These are phyloP conservation scores for Fusarium succisae DNA, from an alignment of 2,329 filamentous ascomycete genomes.

Conservation along the genomic window DNA sequence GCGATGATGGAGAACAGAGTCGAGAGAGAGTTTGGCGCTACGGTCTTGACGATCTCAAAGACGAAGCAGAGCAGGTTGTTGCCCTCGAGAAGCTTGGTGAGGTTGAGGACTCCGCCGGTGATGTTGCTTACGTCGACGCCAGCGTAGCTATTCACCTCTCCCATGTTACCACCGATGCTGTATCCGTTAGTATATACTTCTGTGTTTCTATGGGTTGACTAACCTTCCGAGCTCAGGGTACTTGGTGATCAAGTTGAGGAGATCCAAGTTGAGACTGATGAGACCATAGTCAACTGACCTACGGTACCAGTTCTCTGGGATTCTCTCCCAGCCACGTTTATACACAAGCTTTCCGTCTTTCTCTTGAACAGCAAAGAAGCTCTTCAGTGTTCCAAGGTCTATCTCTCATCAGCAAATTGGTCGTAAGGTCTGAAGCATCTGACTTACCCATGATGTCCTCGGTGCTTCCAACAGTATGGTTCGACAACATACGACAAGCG, in stretches of 20 bases:
- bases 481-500: constrained; percentile 3
- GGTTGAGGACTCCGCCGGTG: constrained; percentile 10
- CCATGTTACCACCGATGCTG: constrained; percentile 20
- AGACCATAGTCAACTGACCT: constrained; percentile 4
- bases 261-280: constrained; percentile 7
- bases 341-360: constrained; percentile 2
- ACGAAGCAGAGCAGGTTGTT: constrained; percentile 22
- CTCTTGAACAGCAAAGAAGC: constrained; percentile 6
- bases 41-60: constrained; percentile 17
- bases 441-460: not conserved
- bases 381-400: constrained; percentile 8
- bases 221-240: constrained; percentile 21
- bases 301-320: constrained; percentile 21
- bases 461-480: constrained; percentile 5
- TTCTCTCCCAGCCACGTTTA: constrained; percentile 18
- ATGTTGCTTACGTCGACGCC: constrained; percentile 12
- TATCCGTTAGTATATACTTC: not conserved
- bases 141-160: constrained; percentile 13
- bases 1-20: constrained; percentile 1
- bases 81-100: constrained; percentile 1
- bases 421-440: fast-evolving
- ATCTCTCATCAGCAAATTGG: fast-evolving
- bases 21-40: not conserved
- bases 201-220: fast-evolving
- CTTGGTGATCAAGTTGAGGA: not conserved